Percentiles rank a stretch among this genome's conserved stretches.
Evolutionary conservation across 2,329 filamentous ascomycete genomes (phyloP).

Genomic region (Verruconis gallopava): DNA sequence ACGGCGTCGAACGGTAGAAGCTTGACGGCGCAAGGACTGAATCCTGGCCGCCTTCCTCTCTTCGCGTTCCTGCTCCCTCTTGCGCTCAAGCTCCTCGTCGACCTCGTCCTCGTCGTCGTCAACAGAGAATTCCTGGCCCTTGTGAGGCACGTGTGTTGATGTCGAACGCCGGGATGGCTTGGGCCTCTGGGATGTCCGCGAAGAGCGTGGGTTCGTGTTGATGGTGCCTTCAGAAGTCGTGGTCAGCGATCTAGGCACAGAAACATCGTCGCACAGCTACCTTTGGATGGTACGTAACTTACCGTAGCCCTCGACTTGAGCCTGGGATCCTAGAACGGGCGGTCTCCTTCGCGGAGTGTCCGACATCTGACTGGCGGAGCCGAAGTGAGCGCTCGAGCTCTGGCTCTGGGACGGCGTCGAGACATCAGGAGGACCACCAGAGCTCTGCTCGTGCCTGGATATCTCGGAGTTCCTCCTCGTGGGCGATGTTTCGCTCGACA

Average conservation of each 20-base stretch:
- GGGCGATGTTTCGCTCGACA: background rate
- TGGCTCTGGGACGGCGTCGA: constrained; percentile 6
- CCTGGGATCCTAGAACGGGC: background rate
- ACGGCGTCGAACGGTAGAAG: constrained; percentile 39
- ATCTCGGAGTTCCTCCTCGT: background rate
- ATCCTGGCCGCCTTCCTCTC: constrained; percentile 18
- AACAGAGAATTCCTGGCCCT: constrained; percentile 77
- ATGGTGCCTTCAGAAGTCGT: background rate
- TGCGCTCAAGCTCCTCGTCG: constrained; percentile 48
- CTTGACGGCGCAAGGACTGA: constrained; percentile 32
- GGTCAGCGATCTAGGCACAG: background rate
- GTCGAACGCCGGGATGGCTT: constrained; percentile 49
- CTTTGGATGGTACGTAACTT: background rate
- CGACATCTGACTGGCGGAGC: constrained; percentile 7
- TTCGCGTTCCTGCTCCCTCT: constrained; percentile 20
- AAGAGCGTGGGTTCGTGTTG: background rate
- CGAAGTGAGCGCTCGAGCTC: constrained; percentile 8
- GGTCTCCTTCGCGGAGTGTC: constrained; percentile 7
- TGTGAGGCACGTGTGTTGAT: constrained; percentile 60
- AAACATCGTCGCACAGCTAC: background rate
- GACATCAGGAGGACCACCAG: background rate
- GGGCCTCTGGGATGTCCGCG: constrained; percentile 4
- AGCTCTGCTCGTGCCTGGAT: background rate
- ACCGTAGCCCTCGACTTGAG: constrained; percentile 10
- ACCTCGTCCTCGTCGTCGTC: constrained; percentile 80